Base-by-base conservation (phyloP, 768 basidiomycete genomes). In the Pisolithus marmoratus region DNA sequence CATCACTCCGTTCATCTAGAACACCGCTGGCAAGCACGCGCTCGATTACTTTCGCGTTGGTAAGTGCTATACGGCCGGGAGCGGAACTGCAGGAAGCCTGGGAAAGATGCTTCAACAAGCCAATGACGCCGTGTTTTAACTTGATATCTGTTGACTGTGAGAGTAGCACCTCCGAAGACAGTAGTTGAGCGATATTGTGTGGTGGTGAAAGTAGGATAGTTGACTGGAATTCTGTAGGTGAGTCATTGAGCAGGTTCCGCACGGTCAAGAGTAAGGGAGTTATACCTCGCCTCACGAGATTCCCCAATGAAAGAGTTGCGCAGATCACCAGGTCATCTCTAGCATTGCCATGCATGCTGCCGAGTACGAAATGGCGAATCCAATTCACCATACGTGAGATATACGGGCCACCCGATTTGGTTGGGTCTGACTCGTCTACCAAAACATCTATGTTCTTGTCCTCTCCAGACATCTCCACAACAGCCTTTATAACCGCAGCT, bases 71-170 rank as follows among this genome's bases (percentile, higher is more conserved):
- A 27, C 84, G 82, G 54, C 91, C 88, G 2, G 68, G 59, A 26
- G 74, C 64, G 34, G 85, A 78, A 41, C 80, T 77, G n/a, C 75
- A 68, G 20, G 80, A 74, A 36, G 84, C 75, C 63, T 87, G 86
- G 2, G 91, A 82, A 2, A 99, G 74, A 63, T 97, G 89, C 64
- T 92, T 90, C 38, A 97, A 74, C 36, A 98, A 72, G 24, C 91
- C 91, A 23, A 95, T 74, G 51, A 90, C 81, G 15, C 90, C 92
- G 60, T 97, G 94, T 65, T 94, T 91, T 54, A 94, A 74, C 65
- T 93, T 90, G 63, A 90, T 75, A 62, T 91, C 87, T 8, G 78
- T 75, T 37, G 69, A 63, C 15, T 75, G 71, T 11, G 75, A 74
- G 38, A 90, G 74, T n/a, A 84, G 67, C 50, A 71, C 68, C 17